phyloP scores from a whole-genome alignment of 306 rosid species.

The Sicyos edulis region DNA sequence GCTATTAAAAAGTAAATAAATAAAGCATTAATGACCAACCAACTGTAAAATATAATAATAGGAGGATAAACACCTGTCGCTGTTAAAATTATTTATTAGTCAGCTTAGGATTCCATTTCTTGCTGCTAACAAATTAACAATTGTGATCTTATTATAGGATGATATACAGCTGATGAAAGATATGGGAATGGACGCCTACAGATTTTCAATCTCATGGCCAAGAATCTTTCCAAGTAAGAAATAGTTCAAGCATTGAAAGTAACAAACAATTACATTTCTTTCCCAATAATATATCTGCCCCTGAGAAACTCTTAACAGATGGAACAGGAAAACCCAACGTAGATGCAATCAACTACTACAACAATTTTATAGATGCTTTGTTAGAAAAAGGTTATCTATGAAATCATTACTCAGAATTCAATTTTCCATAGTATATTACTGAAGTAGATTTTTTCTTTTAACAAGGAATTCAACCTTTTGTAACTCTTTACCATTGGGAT shows the following conservation, averaged over 20 bases:
- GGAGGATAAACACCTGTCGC: constrained; percentile 9
- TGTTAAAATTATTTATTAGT: not conserved
- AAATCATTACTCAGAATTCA: constrained; percentile 18
- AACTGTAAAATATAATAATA: not conserved
- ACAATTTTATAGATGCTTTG: constrained; percentile 69
- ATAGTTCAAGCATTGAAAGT: constrained; percentile 10
- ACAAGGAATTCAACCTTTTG: constrained; percentile 82
- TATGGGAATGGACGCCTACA: constrained; percentile 87
- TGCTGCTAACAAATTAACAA: constrained; percentile 11
- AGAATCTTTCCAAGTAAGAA: constrained; percentile 91
- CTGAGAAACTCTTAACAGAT: constrained; percentile 33
- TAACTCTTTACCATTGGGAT: constrained; percentile 88
- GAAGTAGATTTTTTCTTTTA: constrained; percentile 28
- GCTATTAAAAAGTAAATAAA: not conserved
- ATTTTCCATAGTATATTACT: constrained; percentile 13
- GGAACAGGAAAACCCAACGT: constrained; percentile 75
- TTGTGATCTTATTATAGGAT: constrained; percentile 38
- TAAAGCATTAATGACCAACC: not conserved
- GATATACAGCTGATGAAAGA: constrained; percentile 86
- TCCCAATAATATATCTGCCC: not conserved
- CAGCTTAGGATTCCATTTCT: not conserved
- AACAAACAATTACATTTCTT: not conserved
- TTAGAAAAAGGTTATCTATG: constrained; percentile 58
- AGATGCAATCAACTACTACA: constrained; percentile 76
- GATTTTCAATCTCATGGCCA: constrained; percentile 92